Evolutionary conservation across 345 rosid genomes (phyloP).

Genomic region (Sapria himalayana): DNA sequence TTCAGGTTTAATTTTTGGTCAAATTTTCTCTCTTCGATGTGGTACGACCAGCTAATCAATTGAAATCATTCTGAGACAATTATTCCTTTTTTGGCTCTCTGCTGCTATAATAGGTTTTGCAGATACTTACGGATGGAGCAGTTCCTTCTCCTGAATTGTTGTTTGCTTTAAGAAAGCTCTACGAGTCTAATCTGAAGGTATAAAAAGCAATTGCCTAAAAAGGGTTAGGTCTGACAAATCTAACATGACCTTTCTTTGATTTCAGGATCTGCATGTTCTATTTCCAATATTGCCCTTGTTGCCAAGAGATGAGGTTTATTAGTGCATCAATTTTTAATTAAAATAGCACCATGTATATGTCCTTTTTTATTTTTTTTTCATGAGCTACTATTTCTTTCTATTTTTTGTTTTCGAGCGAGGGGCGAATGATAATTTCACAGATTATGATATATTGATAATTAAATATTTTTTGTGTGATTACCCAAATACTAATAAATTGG

Average conservation of each 20-base stretch:
- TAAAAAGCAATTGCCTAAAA: slow-evolving; percentile 10
- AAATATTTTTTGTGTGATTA: not conserved
- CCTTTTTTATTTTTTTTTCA: not conserved
- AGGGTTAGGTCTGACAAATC: slow-evolving; percentile 9
- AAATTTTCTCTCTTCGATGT: too few species aligned
- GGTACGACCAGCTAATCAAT: too few species aligned
- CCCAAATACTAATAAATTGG: too few species aligned
- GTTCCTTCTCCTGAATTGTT: slow-evolving; percentile 66
- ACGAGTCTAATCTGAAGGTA: slow-evolving; percentile 86
- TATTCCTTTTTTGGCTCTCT: slow-evolving; percentile 4
- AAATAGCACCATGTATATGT: not conserved
- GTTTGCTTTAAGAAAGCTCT: slow-evolving; percentile 50
- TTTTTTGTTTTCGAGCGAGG: not conserved
- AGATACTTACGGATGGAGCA: slow-evolving; percentile 57
- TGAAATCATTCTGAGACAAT: too few species aligned
- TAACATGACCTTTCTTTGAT: slow-evolving; percentile 19
- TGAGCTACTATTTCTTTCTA: not conserved
- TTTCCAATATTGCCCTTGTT: slow-evolving; percentile 72
- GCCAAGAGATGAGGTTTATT: slow-evolving; percentile 63
- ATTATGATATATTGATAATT: not conserved
- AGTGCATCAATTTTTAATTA: too few species aligned
- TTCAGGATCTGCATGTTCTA: slow-evolving; percentile 74
- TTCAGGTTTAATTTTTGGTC: slow-evolving; percentile 68
- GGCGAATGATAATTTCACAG: not conserved
- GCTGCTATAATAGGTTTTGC: slow-evolving; percentile 46